Percentiles rank a stretch among this genome's conserved stretches.
phyloP scores from a whole-genome alignment of 2,329 filamentous ascomycete species.

The Nothopassalora personata region DNA sequence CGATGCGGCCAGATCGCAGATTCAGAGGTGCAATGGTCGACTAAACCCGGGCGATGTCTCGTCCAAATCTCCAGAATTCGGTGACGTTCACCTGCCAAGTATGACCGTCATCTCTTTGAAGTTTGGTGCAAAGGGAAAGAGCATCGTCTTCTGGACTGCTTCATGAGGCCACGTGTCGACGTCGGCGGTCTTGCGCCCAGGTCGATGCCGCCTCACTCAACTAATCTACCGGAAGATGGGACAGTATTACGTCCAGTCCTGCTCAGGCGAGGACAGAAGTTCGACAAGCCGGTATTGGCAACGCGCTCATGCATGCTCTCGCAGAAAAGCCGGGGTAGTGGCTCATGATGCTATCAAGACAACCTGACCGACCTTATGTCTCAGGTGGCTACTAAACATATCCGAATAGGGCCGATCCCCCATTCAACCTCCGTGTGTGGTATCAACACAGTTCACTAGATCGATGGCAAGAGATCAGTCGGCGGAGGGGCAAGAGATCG shows the following conservation, averaged over 20 bases:
- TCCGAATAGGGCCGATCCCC: constrained; percentile 34
- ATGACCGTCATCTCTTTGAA: constrained; percentile 41
- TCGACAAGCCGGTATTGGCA: constrained; percentile 33
- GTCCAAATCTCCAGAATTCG: constrained; percentile 37
- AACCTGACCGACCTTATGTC: constrained; percentile 36
- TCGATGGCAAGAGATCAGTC: background rate
- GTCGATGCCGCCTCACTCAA: constrained; percentile 41
- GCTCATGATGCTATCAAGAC: constrained; percentile 31
- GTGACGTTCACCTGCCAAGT: constrained; percentile 41
- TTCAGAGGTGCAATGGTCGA: background rate
- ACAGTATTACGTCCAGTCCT: constrained; percentile 32
- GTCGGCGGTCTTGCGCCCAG: constrained; percentile 38
- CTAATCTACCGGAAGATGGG: constrained; percentile 43
- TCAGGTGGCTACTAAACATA: constrained; percentile 33
- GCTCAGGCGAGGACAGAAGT: constrained; percentile 27
- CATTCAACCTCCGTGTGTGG: constrained; percentile 35
- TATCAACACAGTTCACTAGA: constrained; percentile 31
- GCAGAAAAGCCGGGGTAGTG: constrained; percentile 45
- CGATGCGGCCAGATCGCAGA: constrained; percentile 47
- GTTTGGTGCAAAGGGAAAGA: constrained; percentile 24
- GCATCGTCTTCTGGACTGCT: constrained; percentile 38
- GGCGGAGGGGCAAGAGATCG: background rate
- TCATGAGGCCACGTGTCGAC: constrained; percentile 39
- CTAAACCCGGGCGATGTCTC: constrained; percentile 39
- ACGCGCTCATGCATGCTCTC: constrained; percentile 59